Conservation (phyloP, 441 rosid species). For the Gossypium schwendimanii region DNA sequence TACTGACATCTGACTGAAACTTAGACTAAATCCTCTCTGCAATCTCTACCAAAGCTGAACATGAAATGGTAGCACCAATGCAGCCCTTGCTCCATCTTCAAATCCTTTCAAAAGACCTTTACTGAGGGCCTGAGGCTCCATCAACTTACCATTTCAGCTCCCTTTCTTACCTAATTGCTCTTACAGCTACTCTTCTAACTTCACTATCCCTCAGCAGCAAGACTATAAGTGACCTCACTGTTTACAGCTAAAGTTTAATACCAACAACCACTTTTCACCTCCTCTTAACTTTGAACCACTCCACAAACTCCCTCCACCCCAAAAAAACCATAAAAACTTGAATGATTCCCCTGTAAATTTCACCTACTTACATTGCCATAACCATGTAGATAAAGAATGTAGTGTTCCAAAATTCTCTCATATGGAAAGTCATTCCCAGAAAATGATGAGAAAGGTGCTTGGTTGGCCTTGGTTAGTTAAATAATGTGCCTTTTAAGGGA, state of each 20-base stretch:
- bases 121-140: slow-evolving; percentile 12
- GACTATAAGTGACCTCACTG: slow-evolving; percentile 13
- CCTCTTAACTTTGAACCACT: slow-evolving; percentile 33
- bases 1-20: background rate
- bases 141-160: slow-evolving; percentile 16
- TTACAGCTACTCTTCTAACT: slow-evolving; percentile 15
- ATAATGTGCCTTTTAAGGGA: slow-evolving; percentile 46
- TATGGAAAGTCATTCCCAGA: slow-evolving; percentile 56
- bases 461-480: slow-evolving; percentile 64
- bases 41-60: background rate
- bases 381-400: slow-evolving; percentile 31
- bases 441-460: slow-evolving; percentile 34
- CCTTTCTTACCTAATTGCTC: slow-evolving; percentile 31
- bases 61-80: slow-evolving; percentile 1
- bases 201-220: slow-evolving; percentile 1
- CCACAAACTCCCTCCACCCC: slow-evolving; percentile 28
- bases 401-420: slow-evolving; percentile 28
- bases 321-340: slow-evolving; percentile 17
- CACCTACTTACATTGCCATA: slow-evolving; percentile 60
- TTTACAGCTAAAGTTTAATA: slow-evolving; percentile 11
- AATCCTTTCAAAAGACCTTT: slow-evolving; percentile 11
- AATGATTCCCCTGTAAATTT: slow-evolving; percentile 40
- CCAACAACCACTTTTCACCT: background rate
- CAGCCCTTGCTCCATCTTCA: slow-evolving; percentile 5
- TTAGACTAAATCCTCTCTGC: background rate